phyloP scores from a whole-genome alignment of 345 rosid genomes.

The Arabis alpina region DNA sequence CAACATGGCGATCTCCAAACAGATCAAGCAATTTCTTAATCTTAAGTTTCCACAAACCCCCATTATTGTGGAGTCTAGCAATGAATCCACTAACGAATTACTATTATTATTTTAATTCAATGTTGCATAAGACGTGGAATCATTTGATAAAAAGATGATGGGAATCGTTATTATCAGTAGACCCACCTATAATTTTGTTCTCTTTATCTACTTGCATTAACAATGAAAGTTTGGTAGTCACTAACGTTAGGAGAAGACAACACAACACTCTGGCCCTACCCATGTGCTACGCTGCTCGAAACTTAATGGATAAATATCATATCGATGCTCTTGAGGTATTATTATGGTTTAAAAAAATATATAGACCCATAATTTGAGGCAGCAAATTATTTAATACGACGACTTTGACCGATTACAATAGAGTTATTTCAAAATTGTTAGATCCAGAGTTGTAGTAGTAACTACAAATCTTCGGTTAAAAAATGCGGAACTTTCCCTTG shows the following conservation, averaged over 20 bases:
- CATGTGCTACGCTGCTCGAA: conserved; percentile 32
- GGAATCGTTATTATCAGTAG: conserved; percentile 21
- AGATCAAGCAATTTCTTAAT: neutral
- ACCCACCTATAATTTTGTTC: neutral
- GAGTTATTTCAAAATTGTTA: neutral
- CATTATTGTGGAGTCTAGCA: conserved; percentile 26
- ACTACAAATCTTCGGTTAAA: neutral
- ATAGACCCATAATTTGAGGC: conserved; percentile 10
- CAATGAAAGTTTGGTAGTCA: conserved; percentile 13
- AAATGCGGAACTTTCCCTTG: neutral
- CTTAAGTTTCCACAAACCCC: neutral
- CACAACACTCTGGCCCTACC: conserved; percentile 29
- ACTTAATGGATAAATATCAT: conserved; percentile 34
- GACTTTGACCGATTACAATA: conserved; percentile 9
- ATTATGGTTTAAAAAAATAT: conserved; percentile 11
- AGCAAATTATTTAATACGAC: conserved; percentile 6
- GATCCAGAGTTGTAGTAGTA: neutral
- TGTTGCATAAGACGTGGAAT: conserved; percentile 12
- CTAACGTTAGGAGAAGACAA: conserved; percentile 24
- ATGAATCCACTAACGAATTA: conserved; percentile 35
- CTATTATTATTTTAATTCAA: conserved; percentile 11
- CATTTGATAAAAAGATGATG: conserved; percentile 1
- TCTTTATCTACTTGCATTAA: neutral
- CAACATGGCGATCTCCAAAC: neutral
- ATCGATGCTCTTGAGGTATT: conserved; percentile 31